These are phyloP conservation scores for Sarocladium strictum DNA, from an alignment of 2,329 filamentous ascomycete species.

Conservation along the genomic window DNA sequence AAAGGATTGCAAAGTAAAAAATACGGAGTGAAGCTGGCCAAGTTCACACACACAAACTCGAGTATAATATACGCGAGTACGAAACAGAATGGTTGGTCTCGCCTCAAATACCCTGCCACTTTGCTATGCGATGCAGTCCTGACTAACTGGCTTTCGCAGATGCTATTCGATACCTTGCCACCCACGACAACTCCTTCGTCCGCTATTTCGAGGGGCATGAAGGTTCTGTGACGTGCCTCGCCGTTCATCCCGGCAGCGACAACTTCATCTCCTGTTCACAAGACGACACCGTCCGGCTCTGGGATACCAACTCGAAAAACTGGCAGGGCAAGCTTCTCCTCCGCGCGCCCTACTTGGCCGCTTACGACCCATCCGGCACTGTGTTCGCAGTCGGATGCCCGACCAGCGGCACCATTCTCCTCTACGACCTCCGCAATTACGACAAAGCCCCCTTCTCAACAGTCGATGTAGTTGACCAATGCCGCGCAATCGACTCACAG, in stretches of 20 bases:
- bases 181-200: slow-evolving; percentile 93
- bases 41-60: slow-evolving; percentile 86
- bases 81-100: slow-evolving; percentile 72
- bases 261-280: slow-evolving; percentile 87
- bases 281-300: slow-evolving; percentile 87
- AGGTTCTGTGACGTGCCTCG: slow-evolving; percentile 73
- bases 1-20: slow-evolving; percentile 93
- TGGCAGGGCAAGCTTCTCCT: slow-evolving; percentile 77
- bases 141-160: slow-evolving; percentile 37
- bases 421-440: slow-evolving; percentile 92
- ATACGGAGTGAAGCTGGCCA: slow-evolving; percentile 89
- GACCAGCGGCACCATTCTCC: slow-evolving; percentile 68
- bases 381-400: slow-evolving; percentile 89
- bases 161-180: slow-evolving; percentile 79
- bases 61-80: slow-evolving; percentile 95
- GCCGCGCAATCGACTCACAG: slow-evolving; percentile 43
- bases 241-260: slow-evolving; percentile 80
- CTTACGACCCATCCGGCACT: slow-evolving; percentile 87
- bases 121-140: no score
- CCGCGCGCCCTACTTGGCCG: slow-evolving; percentile 72
- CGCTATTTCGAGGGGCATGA: slow-evolving; percentile 94
- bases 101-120: neutral
- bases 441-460: slow-evolving; percentile 84
- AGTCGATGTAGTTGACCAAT: slow-evolving; percentile 68
- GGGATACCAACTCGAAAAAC: slow-evolving; percentile 78